Conservation (phyloP, 345 rosid genomes). For the Mallotus nudiflorus region DNA sequence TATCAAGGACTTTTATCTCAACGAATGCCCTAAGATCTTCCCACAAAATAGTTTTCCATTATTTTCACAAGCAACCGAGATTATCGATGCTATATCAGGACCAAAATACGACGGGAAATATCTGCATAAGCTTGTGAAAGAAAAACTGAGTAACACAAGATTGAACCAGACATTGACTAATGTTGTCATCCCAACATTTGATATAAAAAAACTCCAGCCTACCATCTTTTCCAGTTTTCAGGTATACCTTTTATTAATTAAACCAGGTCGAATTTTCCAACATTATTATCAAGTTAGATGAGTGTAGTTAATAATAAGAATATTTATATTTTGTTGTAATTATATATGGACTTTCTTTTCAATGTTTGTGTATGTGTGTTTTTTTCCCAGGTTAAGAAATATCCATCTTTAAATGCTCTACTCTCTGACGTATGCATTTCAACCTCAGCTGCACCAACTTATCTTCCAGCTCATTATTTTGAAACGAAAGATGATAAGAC, state of each 20-base stretch:
- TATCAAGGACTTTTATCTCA: slow-evolving; percentile 3
- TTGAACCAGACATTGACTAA: slow-evolving; percentile 8
- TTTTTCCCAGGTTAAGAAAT: slow-evolving; percentile 17
- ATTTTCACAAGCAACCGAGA: not conserved
- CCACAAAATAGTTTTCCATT: not conserved
- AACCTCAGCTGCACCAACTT: slow-evolving; percentile 37
- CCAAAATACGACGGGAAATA: slow-evolving; percentile 9
- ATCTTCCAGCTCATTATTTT: slow-evolving; percentile 17
- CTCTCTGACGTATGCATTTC: slow-evolving; percentile 34
- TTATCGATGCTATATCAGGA: not conserved
- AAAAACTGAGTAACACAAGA: not conserved
- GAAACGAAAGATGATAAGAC: not conserved
- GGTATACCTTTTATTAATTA: too few species aligned
- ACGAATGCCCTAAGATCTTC: slow-evolving; percentile 8
- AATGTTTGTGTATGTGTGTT: too few species aligned
- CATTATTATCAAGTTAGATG: too few species aligned
- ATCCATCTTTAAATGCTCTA: slow-evolving; percentile 12
- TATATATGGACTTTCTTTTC: not conserved
- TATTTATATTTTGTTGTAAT: not conserved
- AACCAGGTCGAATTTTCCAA: too few species aligned
- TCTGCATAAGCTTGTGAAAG: not conserved
- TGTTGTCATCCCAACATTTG: slow-evolving; percentile 12
- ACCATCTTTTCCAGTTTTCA: slow-evolving; percentile 5
- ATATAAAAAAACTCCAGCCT: slow-evolving; percentile 7
- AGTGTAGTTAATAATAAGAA: too few species aligned